These are phyloP conservation scores for Aaosphaeria arxii DNA, from an alignment of 2,329 filamentous ascomycete genomes.

Conservation along the genomic window DNA sequence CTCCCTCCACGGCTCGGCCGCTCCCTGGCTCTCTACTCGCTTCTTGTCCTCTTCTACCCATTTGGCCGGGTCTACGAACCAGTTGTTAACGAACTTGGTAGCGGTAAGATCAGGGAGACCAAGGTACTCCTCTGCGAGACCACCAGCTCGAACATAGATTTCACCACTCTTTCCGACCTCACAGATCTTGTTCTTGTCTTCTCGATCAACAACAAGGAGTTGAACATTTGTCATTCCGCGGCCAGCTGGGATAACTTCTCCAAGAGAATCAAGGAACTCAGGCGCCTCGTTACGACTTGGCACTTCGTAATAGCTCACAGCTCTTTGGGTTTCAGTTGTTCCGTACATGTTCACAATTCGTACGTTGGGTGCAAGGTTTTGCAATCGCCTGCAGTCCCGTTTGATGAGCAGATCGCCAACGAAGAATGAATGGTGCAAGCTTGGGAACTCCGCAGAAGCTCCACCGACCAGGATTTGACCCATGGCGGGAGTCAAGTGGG, in stretches of 20 bases:
- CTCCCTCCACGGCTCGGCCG: constrained; percentile 70
- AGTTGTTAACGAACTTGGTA: constrained; percentile 78
- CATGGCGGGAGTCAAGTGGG: constrained; percentile 94
- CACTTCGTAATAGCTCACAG: constrained; percentile 80
- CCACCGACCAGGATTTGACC: constrained; percentile 90
- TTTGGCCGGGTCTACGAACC: constrained; percentile 73
- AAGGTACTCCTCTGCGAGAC: constrained; percentile 79
- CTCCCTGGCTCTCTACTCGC: constrained; percentile 44
- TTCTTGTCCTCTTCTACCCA: constrained; percentile 66
- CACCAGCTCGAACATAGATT: constrained; percentile 77
- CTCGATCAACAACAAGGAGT: constrained; percentile 75
- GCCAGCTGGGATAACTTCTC: constrained; percentile 78
- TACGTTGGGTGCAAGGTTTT: constrained; percentile 70
- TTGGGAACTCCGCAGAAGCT: constrained; percentile 72
- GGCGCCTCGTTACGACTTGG: constrained; percentile 64
- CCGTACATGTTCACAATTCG: constrained; percentile 85
- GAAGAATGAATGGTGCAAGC: constrained; percentile 78
- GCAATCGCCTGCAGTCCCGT: constrained; percentile 74
- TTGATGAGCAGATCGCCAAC: constrained; percentile 89
- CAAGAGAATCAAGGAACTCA: constrained; percentile 60
- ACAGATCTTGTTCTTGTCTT: constrained; percentile 66
- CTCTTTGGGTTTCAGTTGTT: constrained; percentile 78
- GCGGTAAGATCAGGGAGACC: constrained; percentile 59
- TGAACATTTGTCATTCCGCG: constrained; percentile 88
- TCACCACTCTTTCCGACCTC: constrained; percentile 80